Evolutionary conservation across 129 eudicot species (phyloP), one percentile per base, ranked within the genome.

Genomic region (Centrapalus pauciflorus): DNA sequence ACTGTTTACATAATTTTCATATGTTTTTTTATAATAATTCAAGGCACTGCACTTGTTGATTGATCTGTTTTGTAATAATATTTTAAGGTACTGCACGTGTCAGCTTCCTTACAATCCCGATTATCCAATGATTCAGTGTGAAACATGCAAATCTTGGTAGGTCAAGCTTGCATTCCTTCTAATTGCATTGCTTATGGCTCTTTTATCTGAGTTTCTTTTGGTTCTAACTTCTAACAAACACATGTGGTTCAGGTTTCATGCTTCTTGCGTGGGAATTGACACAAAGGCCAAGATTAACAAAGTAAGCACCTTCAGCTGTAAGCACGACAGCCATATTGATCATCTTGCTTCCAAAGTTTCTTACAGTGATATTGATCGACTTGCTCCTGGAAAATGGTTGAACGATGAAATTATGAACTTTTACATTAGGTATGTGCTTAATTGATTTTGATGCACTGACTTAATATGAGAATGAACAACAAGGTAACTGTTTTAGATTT

Each of bases 1-100:
- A 54, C 25, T 12, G 34, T 54, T 54, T 12, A 0, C 60, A 54
- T 25, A 54, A 25, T 54, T 54, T 26, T 2, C 19, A 12, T 54
- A 54, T 7, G n/a, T 54, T 54, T 54, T 54, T 33, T 33, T 33
- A 33, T 33, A 33, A 33, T 33, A 33, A 33, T 33, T 33, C 8
- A 33, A 33, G 38, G 38, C 38, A 33, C 38, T 33, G 38, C 38
- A 33, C 38, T 33, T 55, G 4, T 7, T 55, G 32, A 54, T 21
- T 54, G 3, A 54, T 54, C 16, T 54, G 60, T 55, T 55, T 55
- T 55, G 61, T 55, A 37, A 0, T 55, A 55, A 10, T 55, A 11
- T 55, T 55, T 33, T 55, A 24, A 55, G 23, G 61, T 55, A 55
- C 34, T 55, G 35, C 61, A 10, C 7, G 30, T 55, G 61, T 55